These are phyloP conservation scores for Centella asiatica DNA, from an alignment of 129 eudicot genomes.

Conservation along the genomic window DNA sequence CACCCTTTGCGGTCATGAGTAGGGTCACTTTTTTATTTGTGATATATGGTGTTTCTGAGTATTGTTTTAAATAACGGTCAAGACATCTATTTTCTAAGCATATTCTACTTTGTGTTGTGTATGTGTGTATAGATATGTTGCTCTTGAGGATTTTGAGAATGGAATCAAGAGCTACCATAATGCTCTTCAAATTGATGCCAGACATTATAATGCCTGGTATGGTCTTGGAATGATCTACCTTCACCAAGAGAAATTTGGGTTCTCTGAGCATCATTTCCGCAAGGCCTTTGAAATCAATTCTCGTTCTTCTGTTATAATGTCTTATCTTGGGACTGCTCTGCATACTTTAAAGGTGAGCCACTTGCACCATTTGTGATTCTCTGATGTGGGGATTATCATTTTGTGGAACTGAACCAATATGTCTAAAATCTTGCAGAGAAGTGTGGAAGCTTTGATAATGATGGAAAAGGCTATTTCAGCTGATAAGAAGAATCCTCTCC, in stretches of 20 bases:
- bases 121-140: constrained; percentile 53
- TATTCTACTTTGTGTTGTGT: neutral
- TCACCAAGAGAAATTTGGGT: constrained; percentile 91
- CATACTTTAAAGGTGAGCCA: constrained; percentile 70
- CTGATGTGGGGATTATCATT: neutral
- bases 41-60: neutral
- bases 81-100: neutral
- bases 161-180: constrained; percentile 83
- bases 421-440: constrained; percentile 41
- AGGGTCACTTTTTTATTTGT: constrained; percentile 20
- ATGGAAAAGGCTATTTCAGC: constrained; percentile 93
- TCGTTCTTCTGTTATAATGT: constrained; percentile 89
- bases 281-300: constrained; percentile 78
- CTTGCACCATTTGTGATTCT: neutral
- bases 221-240: constrained; percentile 98
- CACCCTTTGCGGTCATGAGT: constrained; percentile 99
- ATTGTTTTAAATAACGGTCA: neutral
- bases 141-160: constrained; percentile 87
- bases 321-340: constrained; percentile 91
- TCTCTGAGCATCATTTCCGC: constrained; percentile 96
- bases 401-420: neutral
- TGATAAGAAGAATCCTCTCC: constrained; percentile 94
- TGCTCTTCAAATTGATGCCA: constrained; percentile 73
- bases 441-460: constrained; percentile 69
- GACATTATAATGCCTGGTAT: constrained; percentile 98